Evolutionary conservation across 2,329 filamentous ascomycete species (phyloP).

Genomic region (Dactylellina cionopaga): DNA sequence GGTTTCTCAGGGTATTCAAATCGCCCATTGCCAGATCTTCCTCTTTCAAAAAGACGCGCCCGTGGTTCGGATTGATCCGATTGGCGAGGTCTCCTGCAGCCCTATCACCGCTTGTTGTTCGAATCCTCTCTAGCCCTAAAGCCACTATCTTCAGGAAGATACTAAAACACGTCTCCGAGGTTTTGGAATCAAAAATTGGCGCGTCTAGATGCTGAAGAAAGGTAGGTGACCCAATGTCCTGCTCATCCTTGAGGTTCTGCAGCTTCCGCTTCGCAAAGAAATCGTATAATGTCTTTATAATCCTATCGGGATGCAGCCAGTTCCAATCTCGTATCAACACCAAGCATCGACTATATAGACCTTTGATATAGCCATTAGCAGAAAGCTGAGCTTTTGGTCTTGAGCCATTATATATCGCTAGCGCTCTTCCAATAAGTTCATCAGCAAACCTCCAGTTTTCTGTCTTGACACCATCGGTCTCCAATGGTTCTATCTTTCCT

Average conservation of each 20-base stretch:
- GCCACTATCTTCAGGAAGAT: constrained; percentile 74
- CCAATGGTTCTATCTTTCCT: constrained; percentile 63
- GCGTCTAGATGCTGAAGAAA: constrained; percentile 69
- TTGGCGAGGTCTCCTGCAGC: constrained; percentile 71
- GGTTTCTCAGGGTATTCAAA: constrained; percentile 72
- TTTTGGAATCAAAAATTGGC: constrained; percentile 65
- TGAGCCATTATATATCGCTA: constrained; percentile 69
- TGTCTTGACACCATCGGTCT: constrained; percentile 57
- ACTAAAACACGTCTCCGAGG: constrained; percentile 73
- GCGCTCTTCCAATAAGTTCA: constrained; percentile 68
- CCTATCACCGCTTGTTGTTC: constrained; percentile 65
- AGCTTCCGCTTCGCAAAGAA: constrained; percentile 73
- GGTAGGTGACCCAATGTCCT: constrained; percentile 69
- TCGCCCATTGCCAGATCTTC: constrained; percentile 70
- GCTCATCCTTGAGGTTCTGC: constrained; percentile 72
- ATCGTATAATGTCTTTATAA: constrained; percentile 73
- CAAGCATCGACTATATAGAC: constrained; percentile 71
- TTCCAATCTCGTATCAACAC: constrained; percentile 72
- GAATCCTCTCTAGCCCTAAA: constrained; percentile 67
- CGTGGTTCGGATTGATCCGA: constrained; percentile 73
- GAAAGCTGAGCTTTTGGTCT: neutral
- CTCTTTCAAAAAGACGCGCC: constrained; percentile 72
- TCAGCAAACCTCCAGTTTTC: constrained; percentile 73
- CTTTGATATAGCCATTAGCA: constrained; percentile 60
- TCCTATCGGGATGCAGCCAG: constrained; percentile 69